These are phyloP conservation scores for Suillus placidus DNA, from an alignment of 768 basidiomycete genomes.

Conservation along the genomic window DNA sequence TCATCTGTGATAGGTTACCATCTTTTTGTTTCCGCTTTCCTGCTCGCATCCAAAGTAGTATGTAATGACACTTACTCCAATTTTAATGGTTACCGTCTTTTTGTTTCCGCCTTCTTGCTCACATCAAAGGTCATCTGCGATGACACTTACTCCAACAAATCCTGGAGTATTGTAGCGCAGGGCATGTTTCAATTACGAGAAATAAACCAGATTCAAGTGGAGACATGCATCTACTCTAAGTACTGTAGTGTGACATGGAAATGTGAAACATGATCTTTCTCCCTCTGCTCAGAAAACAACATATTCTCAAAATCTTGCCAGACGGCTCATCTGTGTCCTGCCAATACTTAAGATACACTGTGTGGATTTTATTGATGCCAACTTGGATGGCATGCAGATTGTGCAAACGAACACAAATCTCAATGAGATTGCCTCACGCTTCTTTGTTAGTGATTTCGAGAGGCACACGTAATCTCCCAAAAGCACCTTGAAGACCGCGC, in stretches of 20 bases:
- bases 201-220: no score
- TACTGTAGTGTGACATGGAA: slow-evolving; percentile 35
- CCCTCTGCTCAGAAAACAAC: slow-evolving; percentile 38
- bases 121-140: no score
- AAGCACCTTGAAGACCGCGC: slow-evolving; percentile 46
- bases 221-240: no score
- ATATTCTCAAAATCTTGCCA: slow-evolving; percentile 43
- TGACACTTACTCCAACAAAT: no score
- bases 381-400: slow-evolving; percentile 41
- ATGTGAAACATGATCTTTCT: slow-evolving; percentile 37
- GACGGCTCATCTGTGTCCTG: slow-evolving; percentile 28
- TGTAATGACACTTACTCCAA: no score
- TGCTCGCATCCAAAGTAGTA: no score
- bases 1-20: no score
- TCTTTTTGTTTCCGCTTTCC: no score
- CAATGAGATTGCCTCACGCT: slow-evolving; percentile 37
- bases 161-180: no score
- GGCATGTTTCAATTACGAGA: no score
- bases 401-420: slow-evolving; percentile 36
- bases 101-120: no score
- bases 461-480: slow-evolving; percentile 47
- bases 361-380: slow-evolving; percentile 45
- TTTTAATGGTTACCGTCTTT: no score
- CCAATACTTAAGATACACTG: slow-evolving; percentile 47
- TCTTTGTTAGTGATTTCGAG: slow-evolving; percentile 35